A percentile compares a stretch with the other conserved stretches of the same genome.
Conservation (phyloP, 2,329 filamentous ascomycete species). For the Microcyclosporella mali region DNA sequence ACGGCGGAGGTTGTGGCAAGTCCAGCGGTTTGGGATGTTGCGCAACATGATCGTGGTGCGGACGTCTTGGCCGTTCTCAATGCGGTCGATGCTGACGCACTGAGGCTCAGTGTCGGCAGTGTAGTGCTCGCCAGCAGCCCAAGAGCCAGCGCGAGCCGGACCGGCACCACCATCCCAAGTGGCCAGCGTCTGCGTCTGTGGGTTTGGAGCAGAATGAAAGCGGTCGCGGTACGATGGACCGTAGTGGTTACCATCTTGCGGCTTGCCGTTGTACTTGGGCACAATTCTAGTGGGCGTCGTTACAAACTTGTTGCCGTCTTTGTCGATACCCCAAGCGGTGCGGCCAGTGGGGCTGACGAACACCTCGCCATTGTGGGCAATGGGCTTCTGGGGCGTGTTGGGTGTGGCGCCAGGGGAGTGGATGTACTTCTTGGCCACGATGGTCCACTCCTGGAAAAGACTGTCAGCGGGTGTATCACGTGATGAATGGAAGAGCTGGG, state of each 20-base stretch:
- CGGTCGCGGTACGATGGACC: slow-evolving; percentile 1
- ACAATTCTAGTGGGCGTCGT: slow-evolving; percentile 2
- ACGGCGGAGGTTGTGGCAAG: slow-evolving; percentile 58
- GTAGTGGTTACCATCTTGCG: background rate
- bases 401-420: background rate
- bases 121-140: background rate
- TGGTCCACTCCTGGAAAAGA: slow-evolving; percentile 10
- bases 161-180: background rate
- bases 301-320: slow-evolving; percentile 11
- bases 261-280: slow-evolving; percentile 11
- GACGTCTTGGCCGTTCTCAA: slow-evolving; percentile 42
- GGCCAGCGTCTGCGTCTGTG: slow-evolving; percentile 4
- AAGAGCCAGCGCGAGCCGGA: background rate
- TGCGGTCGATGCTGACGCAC: slow-evolving; percentile 33
- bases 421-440: slow-evolving; percentile 1
- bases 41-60: slow-evolving; percentile 70
- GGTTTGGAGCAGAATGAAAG: slow-evolving; percentile 6
- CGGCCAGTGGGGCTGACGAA: slow-evolving; percentile 24
- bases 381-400: background rate
- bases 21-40: slow-evolving; percentile 88
- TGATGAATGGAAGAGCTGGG: background rate
- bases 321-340: slow-evolving; percentile 20
- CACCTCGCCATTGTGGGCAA: background rate
- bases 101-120: slow-evolving; percentile 29
- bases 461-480: slow-evolving; percentile 7